Evolutionary conservation across 2,329 filamentous ascomycete species (phyloP).

Genomic region (Stromatinia cepivora): DNA sequence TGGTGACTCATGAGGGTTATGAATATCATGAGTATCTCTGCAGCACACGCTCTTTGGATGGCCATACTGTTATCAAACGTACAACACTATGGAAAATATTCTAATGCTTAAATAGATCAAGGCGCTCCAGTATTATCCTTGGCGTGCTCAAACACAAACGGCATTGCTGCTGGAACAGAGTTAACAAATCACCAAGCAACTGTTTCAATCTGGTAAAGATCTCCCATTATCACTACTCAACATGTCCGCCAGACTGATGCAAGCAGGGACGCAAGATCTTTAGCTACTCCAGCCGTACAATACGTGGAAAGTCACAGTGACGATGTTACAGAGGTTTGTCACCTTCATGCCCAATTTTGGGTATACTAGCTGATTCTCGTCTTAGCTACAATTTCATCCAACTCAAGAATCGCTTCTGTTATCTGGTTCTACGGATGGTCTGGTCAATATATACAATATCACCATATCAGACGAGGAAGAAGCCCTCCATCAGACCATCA

Average conservation of each 20-base stretch:
- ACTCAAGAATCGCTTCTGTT: constrained; percentile 61
- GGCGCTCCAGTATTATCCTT: constrained; percentile 62
- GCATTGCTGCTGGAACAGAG: constrained; percentile 73
- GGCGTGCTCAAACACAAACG: constrained; percentile 57
- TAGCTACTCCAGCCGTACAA: constrained; percentile 49
- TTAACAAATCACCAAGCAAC: constrained; percentile 62
- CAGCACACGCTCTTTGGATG: neutral
- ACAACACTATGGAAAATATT: neutral
- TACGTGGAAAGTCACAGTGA: constrained; percentile 68
- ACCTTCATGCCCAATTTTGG: neutral
- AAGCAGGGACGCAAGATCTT: constrained; percentile 58
- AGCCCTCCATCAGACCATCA: constrained; percentile 74
- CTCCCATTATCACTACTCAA: neutral
- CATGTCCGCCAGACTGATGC: constrained; percentile 13
- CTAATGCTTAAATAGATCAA: constrained; percentile 41
- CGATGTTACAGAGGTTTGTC: constrained; percentile 59
- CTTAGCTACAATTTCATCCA: constrained; percentile 61
- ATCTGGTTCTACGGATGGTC: constrained; percentile 76
- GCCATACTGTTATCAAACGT: neutral
- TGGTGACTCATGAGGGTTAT: neutral
- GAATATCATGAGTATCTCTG: neutral
- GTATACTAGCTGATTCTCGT: constrained; percentile 35
- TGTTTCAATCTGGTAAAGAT: constrained; percentile 58
- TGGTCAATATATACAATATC: constrained; percentile 76
- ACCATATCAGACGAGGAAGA: constrained; percentile 73